Conservation (phyloP, 2,329 filamentous ascomycete genomes). For the Ophiobolus disseminans region DNA sequence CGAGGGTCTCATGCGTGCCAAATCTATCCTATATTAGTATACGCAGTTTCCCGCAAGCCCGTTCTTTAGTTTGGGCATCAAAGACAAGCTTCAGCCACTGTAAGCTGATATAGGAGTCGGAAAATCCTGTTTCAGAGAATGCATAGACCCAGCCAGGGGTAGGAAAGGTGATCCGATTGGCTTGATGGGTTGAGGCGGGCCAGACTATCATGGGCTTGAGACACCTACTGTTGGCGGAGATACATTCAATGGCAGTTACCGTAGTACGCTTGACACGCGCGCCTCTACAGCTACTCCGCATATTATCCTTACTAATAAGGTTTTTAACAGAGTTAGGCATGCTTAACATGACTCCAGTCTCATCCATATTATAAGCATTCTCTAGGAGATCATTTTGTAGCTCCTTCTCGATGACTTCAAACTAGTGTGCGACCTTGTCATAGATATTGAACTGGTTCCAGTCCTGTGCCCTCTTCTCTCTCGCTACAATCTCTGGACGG, state of each 20-base stretch:
- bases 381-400: slow-evolving; percentile 22
- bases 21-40: slow-evolving; percentile 41
- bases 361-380: slow-evolving; percentile 35
- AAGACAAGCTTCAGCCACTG: slow-evolving; percentile 47
- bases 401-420: slow-evolving; percentile 24
- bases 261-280: slow-evolving; percentile 27
- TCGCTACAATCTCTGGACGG: slow-evolving; percentile 21
- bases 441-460: slow-evolving; percentile 31
- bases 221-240: slow-evolving; percentile 25
- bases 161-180: slow-evolving; percentile 20
- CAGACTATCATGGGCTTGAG: slow-evolving; percentile 26
- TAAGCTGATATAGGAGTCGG: slow-evolving; percentile 42
- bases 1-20: slow-evolving; percentile 37
- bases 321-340: slow-evolving; percentile 12
- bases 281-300: slow-evolving; percentile 23
- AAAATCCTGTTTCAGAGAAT: slow-evolving; percentile 22
- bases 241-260: slow-evolving; percentile 29
- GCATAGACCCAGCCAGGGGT: slow-evolving; percentile 23
- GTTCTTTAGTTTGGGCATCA: slow-evolving; percentile 40
- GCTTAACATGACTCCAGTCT: slow-evolving; percentile 7
- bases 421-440: slow-evolving; percentile 31
- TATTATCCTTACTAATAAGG: slow-evolving; percentile 27
- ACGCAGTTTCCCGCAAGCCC: slow-evolving; percentile 37
- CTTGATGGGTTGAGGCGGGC: slow-evolving; percentile 26
- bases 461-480: slow-evolving; percentile 21